Evolutionary conservation across 1,284 basidiomycete genomes (phyloP).

Genomic region (Melampsora americana): DNA sequence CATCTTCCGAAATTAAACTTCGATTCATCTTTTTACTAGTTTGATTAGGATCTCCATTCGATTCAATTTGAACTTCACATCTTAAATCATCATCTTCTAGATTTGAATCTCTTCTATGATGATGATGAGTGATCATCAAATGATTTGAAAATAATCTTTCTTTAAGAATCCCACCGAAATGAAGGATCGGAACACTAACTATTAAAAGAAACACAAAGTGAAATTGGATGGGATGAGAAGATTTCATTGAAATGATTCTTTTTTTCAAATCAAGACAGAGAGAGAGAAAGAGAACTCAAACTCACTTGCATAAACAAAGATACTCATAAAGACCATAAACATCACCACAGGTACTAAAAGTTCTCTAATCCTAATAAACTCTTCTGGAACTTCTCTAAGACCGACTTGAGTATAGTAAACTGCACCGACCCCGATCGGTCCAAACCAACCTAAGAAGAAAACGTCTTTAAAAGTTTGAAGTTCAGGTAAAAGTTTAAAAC

Average conservation of each 20-base stretch:
- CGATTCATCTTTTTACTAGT: too few species aligned
- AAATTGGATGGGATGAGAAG: too few species aligned
- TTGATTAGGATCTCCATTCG: too few species aligned
- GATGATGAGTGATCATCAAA: too few species aligned
- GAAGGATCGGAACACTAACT: background rate
- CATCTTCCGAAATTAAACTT: too few species aligned
- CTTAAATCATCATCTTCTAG: too few species aligned
- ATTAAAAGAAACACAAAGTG: background rate
- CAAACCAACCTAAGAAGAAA: constrained; percentile 55
- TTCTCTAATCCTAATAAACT: constrained; percentile 54
- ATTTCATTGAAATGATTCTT: background rate
- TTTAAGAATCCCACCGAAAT: constrained; percentile 4
- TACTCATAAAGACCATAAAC: constrained; percentile 59
- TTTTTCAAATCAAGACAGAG: background rate
- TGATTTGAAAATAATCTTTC: background rate
- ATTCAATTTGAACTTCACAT: too few species aligned
- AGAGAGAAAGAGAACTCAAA: too few species aligned
- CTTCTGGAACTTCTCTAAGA: constrained; percentile 56
- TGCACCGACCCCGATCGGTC: constrained; percentile 57
- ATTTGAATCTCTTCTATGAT: too few species aligned
- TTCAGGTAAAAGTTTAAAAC: constrained; percentile 52
- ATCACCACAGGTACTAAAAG: constrained; percentile 59
- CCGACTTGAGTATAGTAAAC: constrained; percentile 60
- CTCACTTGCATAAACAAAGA: constrained; percentile 56
- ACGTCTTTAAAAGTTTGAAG: constrained; percentile 51